Conservation (phyloP, 371 early-diverging fungal species). For the Mucor sp. region DNA sequence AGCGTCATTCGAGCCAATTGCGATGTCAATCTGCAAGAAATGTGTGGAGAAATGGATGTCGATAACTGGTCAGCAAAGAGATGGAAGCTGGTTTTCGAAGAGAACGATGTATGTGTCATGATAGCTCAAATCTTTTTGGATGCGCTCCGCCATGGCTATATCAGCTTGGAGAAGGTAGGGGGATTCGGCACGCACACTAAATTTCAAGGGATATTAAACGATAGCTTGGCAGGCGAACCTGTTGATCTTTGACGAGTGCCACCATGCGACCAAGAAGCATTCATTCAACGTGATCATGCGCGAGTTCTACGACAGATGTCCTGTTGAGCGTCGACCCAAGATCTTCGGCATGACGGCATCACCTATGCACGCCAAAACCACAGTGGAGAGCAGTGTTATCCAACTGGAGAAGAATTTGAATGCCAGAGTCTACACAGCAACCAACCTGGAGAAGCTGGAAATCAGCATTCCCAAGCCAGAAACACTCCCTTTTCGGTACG, state of each 20-base stretch:
- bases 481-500: constrained; percentile 57
- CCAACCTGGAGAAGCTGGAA: constrained; percentile 32
- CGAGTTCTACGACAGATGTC: constrained; percentile 72
- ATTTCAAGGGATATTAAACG: not conserved
- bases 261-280: constrained; percentile 84
- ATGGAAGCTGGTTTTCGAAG: constrained; percentile 63
- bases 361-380: constrained; percentile 62
- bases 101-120: constrained; percentile 80
- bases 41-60: constrained; percentile 71
- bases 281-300: constrained; percentile 86
- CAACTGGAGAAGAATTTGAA: constrained; percentile 73
- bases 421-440: constrained; percentile 66
- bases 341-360: constrained; percentile 96
- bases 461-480: constrained; percentile 45
- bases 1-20: constrained; percentile 69
- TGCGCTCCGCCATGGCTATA: constrained; percentile 69
- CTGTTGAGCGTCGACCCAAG: constrained; percentile 62
- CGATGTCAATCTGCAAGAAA: constrained; percentile 56
- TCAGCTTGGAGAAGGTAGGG: constrained; percentile 63
- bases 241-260: constrained; percentile 93
- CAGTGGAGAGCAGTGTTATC: constrained; percentile 43
- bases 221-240: constrained; percentile 59
- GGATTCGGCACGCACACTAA: not conserved
- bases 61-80: constrained; percentile 61
- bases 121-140: constrained; percentile 87